Conservation (phyloP, 495 filamentous ascomycete species). For the Evernia prunastri region DNA sequence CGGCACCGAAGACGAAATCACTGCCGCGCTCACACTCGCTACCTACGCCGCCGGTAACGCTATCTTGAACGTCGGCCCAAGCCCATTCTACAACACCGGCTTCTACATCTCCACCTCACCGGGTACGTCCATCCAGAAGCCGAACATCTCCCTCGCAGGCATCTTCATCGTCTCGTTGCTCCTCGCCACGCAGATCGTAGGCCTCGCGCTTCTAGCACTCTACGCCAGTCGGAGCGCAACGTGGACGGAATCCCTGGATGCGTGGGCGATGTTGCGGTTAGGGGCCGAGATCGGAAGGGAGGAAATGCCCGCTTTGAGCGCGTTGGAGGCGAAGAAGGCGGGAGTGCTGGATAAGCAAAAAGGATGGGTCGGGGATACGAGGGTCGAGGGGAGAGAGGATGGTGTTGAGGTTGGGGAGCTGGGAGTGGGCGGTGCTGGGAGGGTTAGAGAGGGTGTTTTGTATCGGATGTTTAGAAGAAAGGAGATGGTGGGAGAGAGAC, state of each 20-base stretch:
- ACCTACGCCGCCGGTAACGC: not conserved
- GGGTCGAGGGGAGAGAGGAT: not conserved
- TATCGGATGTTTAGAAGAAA: not conserved
- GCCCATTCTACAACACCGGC: not conserved
- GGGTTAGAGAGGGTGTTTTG: not conserved
- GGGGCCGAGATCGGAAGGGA: not conserved
- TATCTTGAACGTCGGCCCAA: not conserved
- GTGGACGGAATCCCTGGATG: conserved; percentile 30
- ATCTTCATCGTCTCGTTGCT: conserved; percentile 28
- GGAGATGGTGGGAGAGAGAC: not conserved
- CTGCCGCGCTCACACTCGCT: not conserved
- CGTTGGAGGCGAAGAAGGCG: conserved; percentile 16
- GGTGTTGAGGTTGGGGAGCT: not conserved
- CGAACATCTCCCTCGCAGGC: conserved; percentile 21
- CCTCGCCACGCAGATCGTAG: conserved; percentile 22
- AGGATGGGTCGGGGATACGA: conserved; percentile 21
- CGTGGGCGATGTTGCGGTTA: conserved; percentile 28
- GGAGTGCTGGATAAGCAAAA: conserved; percentile 22
- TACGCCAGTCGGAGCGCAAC: conserved; percentile 22
- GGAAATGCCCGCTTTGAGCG: not conserved
- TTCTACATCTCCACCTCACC: not conserved
- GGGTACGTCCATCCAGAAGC: conserved; percentile 25
- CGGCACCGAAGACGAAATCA: not conserved
- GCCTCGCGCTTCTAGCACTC: conserved; percentile 24
- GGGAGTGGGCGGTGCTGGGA: not conserved